A percentile compares a stretch with the other conserved stretches of the same genome.
phyloP scores from a whole-genome alignment of 352 stramenopile genomes.

The Phytophthora crassamura region DNA sequence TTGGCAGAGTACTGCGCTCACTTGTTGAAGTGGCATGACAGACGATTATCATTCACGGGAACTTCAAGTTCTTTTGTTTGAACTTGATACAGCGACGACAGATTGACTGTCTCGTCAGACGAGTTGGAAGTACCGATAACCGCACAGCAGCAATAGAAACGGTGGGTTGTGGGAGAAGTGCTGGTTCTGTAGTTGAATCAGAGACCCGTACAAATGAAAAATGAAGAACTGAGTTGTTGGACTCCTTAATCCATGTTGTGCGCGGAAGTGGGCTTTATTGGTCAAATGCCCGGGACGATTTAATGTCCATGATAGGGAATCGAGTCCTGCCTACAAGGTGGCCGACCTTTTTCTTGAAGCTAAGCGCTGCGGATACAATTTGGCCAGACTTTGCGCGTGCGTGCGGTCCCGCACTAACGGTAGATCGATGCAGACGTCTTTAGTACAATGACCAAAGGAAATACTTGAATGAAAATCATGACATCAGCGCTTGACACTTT shows the following conservation, averaged over 20 bases:
- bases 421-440: not conserved
- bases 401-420: slow-evolving; percentile 19
- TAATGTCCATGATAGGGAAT: slow-evolving; percentile 29
- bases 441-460: not conserved
- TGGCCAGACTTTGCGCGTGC: slow-evolving; percentile 32
- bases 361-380: slow-evolving; percentile 13
- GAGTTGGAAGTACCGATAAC: not conserved
- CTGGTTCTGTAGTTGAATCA: not conserved
- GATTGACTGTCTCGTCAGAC: slow-evolving; percentile 20
- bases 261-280: slow-evolving; percentile 22
- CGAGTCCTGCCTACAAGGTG: too few species aligned
- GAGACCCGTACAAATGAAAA: not conserved
- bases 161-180: not conserved
- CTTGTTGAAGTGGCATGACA: too few species aligned
- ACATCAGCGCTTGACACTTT: slow-evolving; percentile 29
- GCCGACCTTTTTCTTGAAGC: slow-evolving; percentile 27
- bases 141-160: not conserved
- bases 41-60: slow-evolving; percentile 6
- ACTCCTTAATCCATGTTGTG: slow-evolving; percentile 21
- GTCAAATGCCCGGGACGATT: slow-evolving; percentile 11
- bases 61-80: slow-evolving; percentile 38
- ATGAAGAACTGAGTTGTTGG: slow-evolving; percentile 3
- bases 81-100: slow-evolving; percentile 32
- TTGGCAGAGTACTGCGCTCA: too few species aligned
- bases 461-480: slow-evolving; percentile 25